Percentiles rank a stretch among this genome's conserved stretches.
These are phyloP conservation scores for Cutaneotrichosporon mucoides DNA, from an alignment of 1,284 basidiomycete genomes.

Conservation along the genomic window DNA sequence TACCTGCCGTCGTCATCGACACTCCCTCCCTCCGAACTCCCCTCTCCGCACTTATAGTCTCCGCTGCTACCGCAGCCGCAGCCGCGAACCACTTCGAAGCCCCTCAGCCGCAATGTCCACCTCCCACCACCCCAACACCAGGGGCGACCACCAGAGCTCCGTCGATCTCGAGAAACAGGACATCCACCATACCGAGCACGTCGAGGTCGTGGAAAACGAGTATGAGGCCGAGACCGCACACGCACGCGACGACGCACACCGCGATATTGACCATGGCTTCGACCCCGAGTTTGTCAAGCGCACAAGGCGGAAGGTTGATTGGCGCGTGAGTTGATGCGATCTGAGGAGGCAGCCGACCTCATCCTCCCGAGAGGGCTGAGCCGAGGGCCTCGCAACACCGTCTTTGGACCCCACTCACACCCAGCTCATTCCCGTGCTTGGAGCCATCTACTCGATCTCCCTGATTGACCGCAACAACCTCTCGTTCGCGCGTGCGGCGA, in stretches of 20 bases:
- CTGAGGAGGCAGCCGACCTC: too few species aligned
- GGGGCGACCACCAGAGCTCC: too few species aligned
- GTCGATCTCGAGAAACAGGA: not conserved
- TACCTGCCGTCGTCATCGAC: too few species aligned
- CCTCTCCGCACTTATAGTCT: too few species aligned
- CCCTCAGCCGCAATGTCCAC: too few species aligned
- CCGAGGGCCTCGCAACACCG: not conserved
- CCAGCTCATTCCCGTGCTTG: slow-evolving; percentile 21
- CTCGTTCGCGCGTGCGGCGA: slow-evolving; percentile 31
- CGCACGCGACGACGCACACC: not conserved
- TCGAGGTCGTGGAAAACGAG: not conserved
- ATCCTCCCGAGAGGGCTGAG: too few species aligned
- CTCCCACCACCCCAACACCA: too few species aligned
- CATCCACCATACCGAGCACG: not conserved
- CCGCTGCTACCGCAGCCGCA: too few species aligned
- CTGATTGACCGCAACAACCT: slow-evolving; percentile 39
- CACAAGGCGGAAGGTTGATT: slow-evolving; percentile 12
- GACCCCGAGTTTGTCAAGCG: slow-evolving; percentile 10
- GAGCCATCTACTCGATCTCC: slow-evolving; percentile 16
- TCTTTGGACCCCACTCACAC: slow-evolving; percentile 7
- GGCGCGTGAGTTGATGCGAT: slow-evolving; percentile 6
- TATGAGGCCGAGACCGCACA: not conserved
- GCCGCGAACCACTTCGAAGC: too few species aligned
- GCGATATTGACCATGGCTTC: slow-evolving; percentile 16
- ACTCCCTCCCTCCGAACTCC: too few species aligned